phyloP scores from a whole-genome alignment of 305 asterid species.

The Andrographis paniculata region DNA sequence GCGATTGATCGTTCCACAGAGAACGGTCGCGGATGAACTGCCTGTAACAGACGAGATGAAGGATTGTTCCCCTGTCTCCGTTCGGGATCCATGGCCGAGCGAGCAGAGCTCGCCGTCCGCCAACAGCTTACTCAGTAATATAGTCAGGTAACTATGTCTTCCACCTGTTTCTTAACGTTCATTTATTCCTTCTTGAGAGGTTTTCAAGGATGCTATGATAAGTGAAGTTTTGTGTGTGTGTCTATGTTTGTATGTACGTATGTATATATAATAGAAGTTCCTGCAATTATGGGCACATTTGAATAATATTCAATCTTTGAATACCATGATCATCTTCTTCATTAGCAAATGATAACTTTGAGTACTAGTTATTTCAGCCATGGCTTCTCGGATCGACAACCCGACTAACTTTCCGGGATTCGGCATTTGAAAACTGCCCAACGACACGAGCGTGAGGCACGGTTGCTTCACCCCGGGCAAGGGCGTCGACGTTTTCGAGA shows the following conservation, averaged over 20 bases:
- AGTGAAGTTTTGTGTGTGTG: too few species aligned
- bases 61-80: conserved; percentile 72
- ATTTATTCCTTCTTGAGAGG: conserved; percentile 4
- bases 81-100: conserved; percentile 78
- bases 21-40: conserved; percentile 17
- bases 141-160: conserved; percentile 17
- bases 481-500: conserved; percentile 77
- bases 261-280: neutral
- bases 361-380: neutral
- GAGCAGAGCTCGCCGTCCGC: conserved; percentile 81
- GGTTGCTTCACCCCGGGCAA: conserved; percentile 69
- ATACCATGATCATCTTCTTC: too few species aligned
- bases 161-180: neutral
- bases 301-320: too few species aligned
- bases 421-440: conserved; percentile 73
- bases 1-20: conserved; percentile 39
- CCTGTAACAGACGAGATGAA: conserved; percentile 23
- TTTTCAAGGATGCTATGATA: conserved; percentile 12
- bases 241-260: neutral
- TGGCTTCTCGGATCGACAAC: conserved; percentile 74
- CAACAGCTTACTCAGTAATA: conserved; percentile 55
- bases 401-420: conserved; percentile 49
- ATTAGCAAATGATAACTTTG: too few species aligned
- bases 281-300: neutral
- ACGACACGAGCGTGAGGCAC: conserved; percentile 86